Percentiles rank a stretch among this genome's conserved stretches.
These are phyloP conservation scores for Gyromitra esculenta DNA, from an alignment of 2,329 filamentous ascomycete genomes.

Conservation along the genomic window DNA sequence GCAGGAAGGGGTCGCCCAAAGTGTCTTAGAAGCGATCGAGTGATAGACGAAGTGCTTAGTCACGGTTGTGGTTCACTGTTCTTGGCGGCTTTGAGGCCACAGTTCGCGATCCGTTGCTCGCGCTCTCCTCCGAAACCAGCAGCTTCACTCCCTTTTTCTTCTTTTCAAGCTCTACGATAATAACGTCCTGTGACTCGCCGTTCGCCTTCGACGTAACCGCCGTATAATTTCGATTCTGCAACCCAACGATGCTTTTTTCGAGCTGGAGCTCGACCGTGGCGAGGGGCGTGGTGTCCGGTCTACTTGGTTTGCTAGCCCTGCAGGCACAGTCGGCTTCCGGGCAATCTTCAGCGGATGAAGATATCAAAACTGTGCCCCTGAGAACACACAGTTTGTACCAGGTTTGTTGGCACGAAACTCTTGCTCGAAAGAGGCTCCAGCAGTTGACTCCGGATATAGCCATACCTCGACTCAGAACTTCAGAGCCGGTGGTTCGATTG, in stretches of 20 bases:
- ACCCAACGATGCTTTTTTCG: slow-evolving; percentile 50
- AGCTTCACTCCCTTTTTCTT: slow-evolving; percentile 28
- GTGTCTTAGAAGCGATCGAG: neutral
- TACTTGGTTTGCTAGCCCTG: slow-evolving; percentile 44
- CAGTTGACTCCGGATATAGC: slow-evolving; percentile 65
- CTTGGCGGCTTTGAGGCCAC: slow-evolving; percentile 49
- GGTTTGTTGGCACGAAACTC: slow-evolving; percentile 66
- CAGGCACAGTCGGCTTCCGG: slow-evolving; percentile 43
- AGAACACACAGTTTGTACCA: slow-evolving; percentile 84
- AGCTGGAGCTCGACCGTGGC: slow-evolving; percentile 50
- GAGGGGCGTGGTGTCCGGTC: slow-evolving; percentile 40
- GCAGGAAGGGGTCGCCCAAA: neutral
- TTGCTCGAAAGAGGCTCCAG: slow-evolving; percentile 28
- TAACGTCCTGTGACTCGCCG: slow-evolving; percentile 26
- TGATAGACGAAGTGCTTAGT: slow-evolving; percentile 40
- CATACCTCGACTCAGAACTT: slow-evolving; percentile 97
- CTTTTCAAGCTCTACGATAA: slow-evolving; percentile 22
- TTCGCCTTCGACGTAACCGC: slow-evolving; percentile 11
- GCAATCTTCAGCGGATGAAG: slow-evolving; percentile 64
- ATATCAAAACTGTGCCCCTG: slow-evolving; percentile 65
- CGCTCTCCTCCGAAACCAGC: slow-evolving; percentile 30
- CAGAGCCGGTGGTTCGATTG: slow-evolving; percentile 99
- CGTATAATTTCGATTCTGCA: slow-evolving; percentile 30
- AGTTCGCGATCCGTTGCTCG: slow-evolving; percentile 30
- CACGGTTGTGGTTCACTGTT: slow-evolving; percentile 2